Evolutionary conservation across 192 early-diverging fungal species (phyloP).

Genomic region (Oehlia diaphana): DNA sequence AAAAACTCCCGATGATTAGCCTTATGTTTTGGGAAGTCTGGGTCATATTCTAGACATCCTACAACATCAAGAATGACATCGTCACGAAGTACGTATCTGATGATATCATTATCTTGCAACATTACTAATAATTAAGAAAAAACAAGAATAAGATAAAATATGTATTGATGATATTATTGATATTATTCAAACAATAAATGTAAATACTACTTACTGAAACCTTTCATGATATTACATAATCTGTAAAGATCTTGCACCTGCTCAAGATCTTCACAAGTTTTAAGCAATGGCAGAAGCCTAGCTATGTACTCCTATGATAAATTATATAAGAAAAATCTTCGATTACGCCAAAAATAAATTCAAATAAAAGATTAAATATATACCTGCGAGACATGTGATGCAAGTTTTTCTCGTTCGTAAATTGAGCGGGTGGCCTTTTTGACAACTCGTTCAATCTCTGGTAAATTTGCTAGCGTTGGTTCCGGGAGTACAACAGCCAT

Average conservation of each 20-base stretch:
- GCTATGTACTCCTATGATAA: constrained; percentile 63
- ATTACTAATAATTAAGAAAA: constrained; percentile 54
- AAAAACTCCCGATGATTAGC: constrained; percentile 79
- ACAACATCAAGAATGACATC: constrained; percentile 69
- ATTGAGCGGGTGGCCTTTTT: constrained; percentile 52
- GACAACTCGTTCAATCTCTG: constrained; percentile 70
- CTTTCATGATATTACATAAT: constrained; percentile 72
- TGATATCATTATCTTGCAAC: constrained; percentile 77
- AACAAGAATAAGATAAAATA: neutral
- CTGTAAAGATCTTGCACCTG: constrained; percentile 67
- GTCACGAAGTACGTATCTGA: constrained; percentile 74
- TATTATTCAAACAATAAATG: neutral
- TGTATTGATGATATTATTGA: neutral
- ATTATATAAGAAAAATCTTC: neutral
- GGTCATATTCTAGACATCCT: constrained; percentile 91
- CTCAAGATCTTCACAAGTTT: constrained; percentile 84
- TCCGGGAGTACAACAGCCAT: constrained; percentile 52
- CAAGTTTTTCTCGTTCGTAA: constrained; percentile 65
- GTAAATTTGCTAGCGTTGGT: constrained; percentile 68
- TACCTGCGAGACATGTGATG: constrained; percentile 57
- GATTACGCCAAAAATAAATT: neutral
- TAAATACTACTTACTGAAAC: constrained; percentile 60
- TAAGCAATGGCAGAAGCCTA: constrained; percentile 68
- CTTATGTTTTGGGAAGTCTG: constrained; percentile 65
- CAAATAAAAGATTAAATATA: constrained; percentile 33